A percentile compares a stretch with the other conserved stretches of the same genome.
Evolutionary conservation across 2,329 filamentous ascomycete species (phyloP).

Genomic region (Lasiodiplodia citricola): DNA sequence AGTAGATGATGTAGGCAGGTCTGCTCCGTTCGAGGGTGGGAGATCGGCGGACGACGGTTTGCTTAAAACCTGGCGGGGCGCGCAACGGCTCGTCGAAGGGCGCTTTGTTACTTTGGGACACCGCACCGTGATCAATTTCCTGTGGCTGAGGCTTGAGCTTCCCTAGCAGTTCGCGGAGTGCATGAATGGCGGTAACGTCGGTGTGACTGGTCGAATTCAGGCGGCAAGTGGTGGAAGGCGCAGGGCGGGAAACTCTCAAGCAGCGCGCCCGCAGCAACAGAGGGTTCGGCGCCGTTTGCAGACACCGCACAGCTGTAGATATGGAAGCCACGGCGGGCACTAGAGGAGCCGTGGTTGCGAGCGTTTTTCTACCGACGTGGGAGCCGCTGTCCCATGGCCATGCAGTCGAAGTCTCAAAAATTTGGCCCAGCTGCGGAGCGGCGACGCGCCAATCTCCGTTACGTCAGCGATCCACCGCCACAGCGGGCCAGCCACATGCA

Average conservation of each 20-base stretch:
- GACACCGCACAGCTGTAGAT: neutral
- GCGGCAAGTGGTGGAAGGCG: neutral
- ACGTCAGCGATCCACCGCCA: slow-evolving; percentile 6
- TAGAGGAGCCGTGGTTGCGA: neutral
- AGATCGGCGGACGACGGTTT: neutral
- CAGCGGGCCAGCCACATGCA: neutral
- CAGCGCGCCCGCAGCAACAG: neutral
- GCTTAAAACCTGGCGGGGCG: neutral
- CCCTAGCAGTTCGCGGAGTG: neutral
- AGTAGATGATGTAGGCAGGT: neutral
- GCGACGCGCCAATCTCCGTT: slow-evolving; percentile 14
- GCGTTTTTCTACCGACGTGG: neutral
- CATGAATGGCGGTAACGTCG: neutral
- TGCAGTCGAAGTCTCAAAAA: slow-evolving; percentile 3
- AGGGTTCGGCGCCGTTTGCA: neutral
- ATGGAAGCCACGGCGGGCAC: slow-evolving; percentile 10
- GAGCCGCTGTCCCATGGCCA: neutral
- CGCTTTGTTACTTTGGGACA: neutral
- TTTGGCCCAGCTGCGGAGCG: slow-evolving; percentile 1
- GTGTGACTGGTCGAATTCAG: slow-evolving; percentile 5
- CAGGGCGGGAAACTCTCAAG: neutral
- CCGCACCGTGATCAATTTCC: neutral
- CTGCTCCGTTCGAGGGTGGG: neutral
- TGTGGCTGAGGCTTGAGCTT: no score
- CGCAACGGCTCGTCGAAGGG: neutral